Conservation (phyloP, 2,329 filamentous ascomycete species). For the Verticillium dahliae region DNA sequence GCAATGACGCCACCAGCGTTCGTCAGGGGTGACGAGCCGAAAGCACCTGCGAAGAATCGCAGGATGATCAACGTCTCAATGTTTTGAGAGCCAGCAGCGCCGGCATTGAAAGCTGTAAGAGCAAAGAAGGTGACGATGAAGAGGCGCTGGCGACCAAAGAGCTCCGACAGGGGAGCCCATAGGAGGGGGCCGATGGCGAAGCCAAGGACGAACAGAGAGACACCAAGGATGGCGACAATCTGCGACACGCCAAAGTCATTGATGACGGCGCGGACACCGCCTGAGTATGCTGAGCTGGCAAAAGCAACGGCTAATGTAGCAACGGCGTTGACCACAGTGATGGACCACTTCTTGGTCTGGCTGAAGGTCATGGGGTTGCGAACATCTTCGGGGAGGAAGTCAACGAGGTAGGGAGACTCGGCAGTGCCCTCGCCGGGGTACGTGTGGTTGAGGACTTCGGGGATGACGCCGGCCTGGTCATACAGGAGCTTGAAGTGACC, state of each 20-base stretch:
- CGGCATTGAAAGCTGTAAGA: conserved; percentile 57
- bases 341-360: conserved; percentile 54
- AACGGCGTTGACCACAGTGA: conserved; percentile 56
- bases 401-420: conserved; percentile 62
- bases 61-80: conserved; percentile 57
- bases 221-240: conserved; percentile 52
- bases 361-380: conserved; percentile 60
- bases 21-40: conserved; percentile 56
- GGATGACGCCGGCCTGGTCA: conserved; percentile 51
- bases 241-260: conserved; percentile 42
- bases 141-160: conserved; percentile 54
- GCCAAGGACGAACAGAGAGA: conserved; percentile 59
- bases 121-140: conserved; percentile 52
- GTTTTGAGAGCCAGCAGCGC: conserved; percentile 47
- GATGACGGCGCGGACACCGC: conserved; percentile 48
- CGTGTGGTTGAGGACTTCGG: conserved; percentile 45
- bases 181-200: conserved; percentile 56
- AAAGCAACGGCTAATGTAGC: conserved; percentile 66
- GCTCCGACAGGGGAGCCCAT: conserved; percentile 61
- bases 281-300: conserved; percentile 61
- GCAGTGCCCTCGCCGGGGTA: conserved; percentile 58
- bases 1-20: conserved; percentile 59
- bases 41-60: conserved; percentile 61
- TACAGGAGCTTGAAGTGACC: conserved; percentile 34
- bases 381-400: conserved; percentile 60